Evolutionary conservation across 345 rosid species (phyloP).

Genomic region (Citrus medica): DNA sequence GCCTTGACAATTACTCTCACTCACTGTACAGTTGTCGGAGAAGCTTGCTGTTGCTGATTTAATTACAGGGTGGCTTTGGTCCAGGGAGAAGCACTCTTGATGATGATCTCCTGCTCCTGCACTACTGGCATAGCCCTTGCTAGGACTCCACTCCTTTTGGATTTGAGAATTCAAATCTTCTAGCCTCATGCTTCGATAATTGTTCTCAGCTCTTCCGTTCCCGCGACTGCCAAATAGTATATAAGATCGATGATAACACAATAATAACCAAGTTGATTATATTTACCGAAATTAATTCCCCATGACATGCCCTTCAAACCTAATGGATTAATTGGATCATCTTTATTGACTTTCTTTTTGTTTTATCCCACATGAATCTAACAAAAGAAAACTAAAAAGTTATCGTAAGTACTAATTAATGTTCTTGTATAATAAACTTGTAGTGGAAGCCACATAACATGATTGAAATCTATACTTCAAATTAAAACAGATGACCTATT

Average conservation of each 20-base stretch:
- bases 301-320: not conserved
- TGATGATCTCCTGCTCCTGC: conserved; percentile 23
- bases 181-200: conserved; percentile 35
- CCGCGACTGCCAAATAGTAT: conserved; percentile 18
- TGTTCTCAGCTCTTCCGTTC: conserved; percentile 26
- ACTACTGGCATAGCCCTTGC: conserved; percentile 20
- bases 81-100: conserved; percentile 28
- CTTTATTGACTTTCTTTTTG: conserved; percentile 16
- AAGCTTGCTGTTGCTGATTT: conserved; percentile 23
- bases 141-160: conserved; percentile 45
- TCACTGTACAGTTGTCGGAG: conserved; percentile 21
- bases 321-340: not conserved
- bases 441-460: conserved; percentile 18
- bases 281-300: too few relatives aligned
- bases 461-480: not conserved
- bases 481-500: not conserved
- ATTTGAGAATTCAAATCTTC: conserved; percentile 51
- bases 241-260: too few relatives aligned
- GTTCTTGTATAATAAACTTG: not conserved
- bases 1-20: conserved; percentile 10
- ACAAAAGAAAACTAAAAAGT: not conserved
- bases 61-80: conserved; percentile 25
- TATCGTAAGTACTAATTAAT: not conserved
- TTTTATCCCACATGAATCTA: not conserved
- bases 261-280: too few relatives aligned